Evolutionary conservation across 2,329 filamentous ascomycete species (phyloP).

Genomic region (Cladosporium sp.): DNA sequence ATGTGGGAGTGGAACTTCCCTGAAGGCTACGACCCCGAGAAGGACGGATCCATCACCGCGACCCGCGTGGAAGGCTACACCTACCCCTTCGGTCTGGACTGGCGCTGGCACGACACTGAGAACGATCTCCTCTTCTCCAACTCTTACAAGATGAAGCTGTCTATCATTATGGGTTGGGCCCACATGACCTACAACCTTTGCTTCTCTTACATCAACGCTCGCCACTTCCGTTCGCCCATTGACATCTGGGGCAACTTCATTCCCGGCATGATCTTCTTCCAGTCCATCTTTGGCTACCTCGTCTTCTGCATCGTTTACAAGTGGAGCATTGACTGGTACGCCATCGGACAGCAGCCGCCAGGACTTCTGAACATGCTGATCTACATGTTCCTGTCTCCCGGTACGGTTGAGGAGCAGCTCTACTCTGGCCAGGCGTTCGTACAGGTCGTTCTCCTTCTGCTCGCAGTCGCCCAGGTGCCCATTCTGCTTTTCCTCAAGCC

Average conservation of each 20-base stretch:
- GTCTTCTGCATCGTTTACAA: conserved; percentile 95
- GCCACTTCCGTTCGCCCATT: conserved; percentile 88
- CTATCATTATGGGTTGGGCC: conserved; percentile 92
- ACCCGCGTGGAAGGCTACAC: conserved; percentile 66
- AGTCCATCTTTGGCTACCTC: conserved; percentile 95
- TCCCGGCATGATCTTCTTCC: conserved; percentile 99
- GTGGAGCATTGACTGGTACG: conserved; percentile 86
- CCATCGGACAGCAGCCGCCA: conserved; percentile 63
- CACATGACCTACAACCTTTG: conserved; percentile 99
- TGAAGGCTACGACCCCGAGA: conserved; percentile 41
- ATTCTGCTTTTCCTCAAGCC: conserved; percentile 92
- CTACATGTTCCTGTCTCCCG: conserved; percentile 96
- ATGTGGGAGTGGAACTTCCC: conserved; percentile 82
- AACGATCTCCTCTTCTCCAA: conserved; percentile 95
- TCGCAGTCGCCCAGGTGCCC: conserved; percentile 83
- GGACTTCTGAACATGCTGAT: conserved; percentile 98
- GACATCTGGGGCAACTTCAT: conserved; percentile 98
- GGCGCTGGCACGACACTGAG: conserved; percentile 92
- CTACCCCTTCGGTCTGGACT: conserved; percentile 94
- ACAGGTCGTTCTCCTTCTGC: conserved; percentile 71
- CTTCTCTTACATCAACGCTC: conserved; percentile 87
- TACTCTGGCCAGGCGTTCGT: conserved; percentile 73
- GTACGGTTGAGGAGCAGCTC: conserved; percentile 65
- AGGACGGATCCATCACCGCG: conserved; percentile 55
- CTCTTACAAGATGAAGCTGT: conserved; percentile 99